Conservation (phyloP, 2,329 filamentous ascomycete species). For the Nemania bipapillata region DNA sequence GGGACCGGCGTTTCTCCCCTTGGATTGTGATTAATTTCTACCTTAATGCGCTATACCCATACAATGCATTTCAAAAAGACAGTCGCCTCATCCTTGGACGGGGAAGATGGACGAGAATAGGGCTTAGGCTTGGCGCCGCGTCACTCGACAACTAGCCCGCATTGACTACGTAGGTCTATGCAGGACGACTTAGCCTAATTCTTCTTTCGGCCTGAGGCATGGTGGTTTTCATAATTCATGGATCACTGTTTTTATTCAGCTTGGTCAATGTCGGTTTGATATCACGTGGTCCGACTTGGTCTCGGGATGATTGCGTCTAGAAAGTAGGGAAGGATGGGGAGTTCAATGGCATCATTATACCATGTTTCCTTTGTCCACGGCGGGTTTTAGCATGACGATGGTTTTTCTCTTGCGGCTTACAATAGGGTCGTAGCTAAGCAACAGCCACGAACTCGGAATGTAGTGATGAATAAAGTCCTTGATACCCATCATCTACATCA, state of each 20-base stretch:
- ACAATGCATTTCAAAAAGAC: constrained; percentile 22
- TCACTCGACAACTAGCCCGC: not conserved
- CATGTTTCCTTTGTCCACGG: constrained; percentile 22
- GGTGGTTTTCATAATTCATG: constrained; percentile 7
- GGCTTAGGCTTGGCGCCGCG: constrained; percentile 26
- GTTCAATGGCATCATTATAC: constrained; percentile 24
- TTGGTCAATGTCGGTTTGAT: not conserved
- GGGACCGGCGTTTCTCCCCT: constrained; percentile 19
- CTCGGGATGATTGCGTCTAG: not conserved
- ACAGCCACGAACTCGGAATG: constrained; percentile 4
- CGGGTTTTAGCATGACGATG: constrained; percentile 21
- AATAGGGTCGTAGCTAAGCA: not conserved
- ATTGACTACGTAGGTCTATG: not conserved
- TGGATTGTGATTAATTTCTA: constrained; percentile 17
- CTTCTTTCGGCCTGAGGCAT: constrained; percentile 14
- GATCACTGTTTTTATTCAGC: not conserved
- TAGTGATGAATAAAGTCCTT: constrained; percentile 37
- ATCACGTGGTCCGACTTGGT: not conserved
- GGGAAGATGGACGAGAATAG: constrained; percentile 18
- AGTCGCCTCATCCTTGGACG: not conserved
- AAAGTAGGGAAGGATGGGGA: not conserved
- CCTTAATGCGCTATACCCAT: constrained; percentile 30
- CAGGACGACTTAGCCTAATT: constrained; percentile 19
- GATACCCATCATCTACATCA: constrained; percentile 27
- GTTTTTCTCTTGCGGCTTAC: constrained; percentile 16